Base-by-base conservation (phyloP, 2,329 filamentous ascomycete genomes). In the Dothistroma pini region DNA sequence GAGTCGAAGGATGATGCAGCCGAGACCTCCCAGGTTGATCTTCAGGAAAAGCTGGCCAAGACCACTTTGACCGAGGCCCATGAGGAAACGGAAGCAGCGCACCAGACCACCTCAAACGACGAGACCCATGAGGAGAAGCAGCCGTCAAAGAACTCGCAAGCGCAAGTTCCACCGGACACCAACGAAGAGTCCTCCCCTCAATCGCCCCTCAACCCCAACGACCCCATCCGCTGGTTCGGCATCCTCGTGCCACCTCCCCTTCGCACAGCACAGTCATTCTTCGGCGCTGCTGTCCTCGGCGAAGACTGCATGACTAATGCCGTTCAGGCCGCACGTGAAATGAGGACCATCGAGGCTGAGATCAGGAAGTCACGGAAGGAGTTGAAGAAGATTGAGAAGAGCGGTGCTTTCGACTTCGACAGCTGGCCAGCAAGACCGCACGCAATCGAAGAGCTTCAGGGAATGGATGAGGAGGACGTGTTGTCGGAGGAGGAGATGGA, bases 331-430 rank as follows among this genome's bases (percentile, higher is more conserved):
- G 79, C 81, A 38, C 79, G 79, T 31, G 81, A 85, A 68, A 86
- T 93, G 83, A 78, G 80, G 14, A 75, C 76, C n/a, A 72, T 90
- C 5, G 89, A 92, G 76, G 85, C 87, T 56, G 83, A 89, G 66
- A 86, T 93, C 57, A 80, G 88, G 41, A 78, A 88, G 60, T 58
- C 77, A 54, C 75, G 80, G 66, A 84, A 84, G 68, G 71, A 73
- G 22, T 70, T 81, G 5, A 75, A 75, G 65, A 80, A 77, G 66
- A 66, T 67, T 2, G 72, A 75, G 56, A 69, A 8, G 54, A 9
- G 9, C 14, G 54, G 19, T 32, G 12, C n/a, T 51, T n/a, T 3
- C 3, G 38, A 44, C 38, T 44, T n/a, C 34, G 9, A 38, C 34
- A 16, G 10, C 10, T 38, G 34, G 34, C 14, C 3, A 16, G 51